phyloP scores from a whole-genome alignment of 1,284 basidiomycete species.

The Apiotrichum porosum region DNA sequence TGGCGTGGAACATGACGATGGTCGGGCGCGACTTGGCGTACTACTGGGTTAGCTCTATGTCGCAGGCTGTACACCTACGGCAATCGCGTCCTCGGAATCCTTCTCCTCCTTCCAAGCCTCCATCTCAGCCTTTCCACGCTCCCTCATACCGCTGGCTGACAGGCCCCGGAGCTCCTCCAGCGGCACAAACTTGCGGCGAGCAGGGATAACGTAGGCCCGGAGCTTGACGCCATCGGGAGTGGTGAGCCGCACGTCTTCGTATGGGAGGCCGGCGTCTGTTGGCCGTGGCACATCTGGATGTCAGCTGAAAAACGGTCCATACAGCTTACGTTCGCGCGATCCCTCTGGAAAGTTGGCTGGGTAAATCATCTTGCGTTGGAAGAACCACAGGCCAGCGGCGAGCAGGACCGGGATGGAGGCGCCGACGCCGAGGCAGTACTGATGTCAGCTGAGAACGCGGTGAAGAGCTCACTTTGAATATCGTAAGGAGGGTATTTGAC shows the following conservation, averaged over 20 bases:
- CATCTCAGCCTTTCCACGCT: constrained; percentile 21
- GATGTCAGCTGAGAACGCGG: not conserved
- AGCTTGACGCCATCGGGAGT: constrained; percentile 61
- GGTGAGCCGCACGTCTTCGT: constrained; percentile 65
- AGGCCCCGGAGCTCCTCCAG: constrained; percentile 24
- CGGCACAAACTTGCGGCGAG: constrained; percentile 23
- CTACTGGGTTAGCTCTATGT: constrained; percentile 40
- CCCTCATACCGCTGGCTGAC: constrained; percentile 20
- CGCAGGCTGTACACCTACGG: constrained; percentile 11
- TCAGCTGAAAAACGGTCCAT: not conserved
- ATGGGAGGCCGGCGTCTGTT: constrained; percentile 61
- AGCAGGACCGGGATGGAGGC: constrained; percentile 24
- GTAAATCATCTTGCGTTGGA: constrained; percentile 83
- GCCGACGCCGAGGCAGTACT: constrained; percentile 37
- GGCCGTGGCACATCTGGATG: constrained; percentile 65
- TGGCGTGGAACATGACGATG: constrained; percentile 85
- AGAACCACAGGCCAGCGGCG: constrained; percentile 72
- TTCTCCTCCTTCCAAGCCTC: constrained; percentile 31
- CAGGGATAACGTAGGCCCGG: constrained; percentile 59
- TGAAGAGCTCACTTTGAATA: constrained; percentile 61
- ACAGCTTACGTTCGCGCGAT: constrained; percentile 62
- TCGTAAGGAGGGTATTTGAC: constrained; percentile 37
- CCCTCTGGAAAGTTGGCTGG: constrained; percentile 80
- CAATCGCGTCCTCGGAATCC: constrained; percentile 28
- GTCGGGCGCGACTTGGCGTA: constrained; percentile 70